Evolutionary conservation across 768 basidiomycete species (phyloP).

Genomic region (Holtermanniella nyarrowii): DNA sequence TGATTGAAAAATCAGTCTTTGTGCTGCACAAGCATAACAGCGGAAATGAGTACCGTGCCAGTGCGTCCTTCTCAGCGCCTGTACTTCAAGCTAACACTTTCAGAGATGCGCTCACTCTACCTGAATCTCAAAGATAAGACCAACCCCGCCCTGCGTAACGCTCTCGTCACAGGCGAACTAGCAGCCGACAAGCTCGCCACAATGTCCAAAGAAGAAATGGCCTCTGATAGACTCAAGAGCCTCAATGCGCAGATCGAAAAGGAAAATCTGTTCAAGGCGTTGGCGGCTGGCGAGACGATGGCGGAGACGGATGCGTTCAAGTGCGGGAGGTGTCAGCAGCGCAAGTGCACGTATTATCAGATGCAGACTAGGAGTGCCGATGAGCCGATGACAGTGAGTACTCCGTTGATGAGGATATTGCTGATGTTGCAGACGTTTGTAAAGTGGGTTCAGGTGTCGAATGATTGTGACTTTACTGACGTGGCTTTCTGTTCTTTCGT

Average conservation of each 20-base stretch:
- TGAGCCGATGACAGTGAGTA: constrained; percentile 90
- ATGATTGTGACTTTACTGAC: not conserved
- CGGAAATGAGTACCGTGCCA: constrained; percentile 37
- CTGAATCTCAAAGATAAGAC: constrained; percentile 93
- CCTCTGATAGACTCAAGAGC: constrained; percentile 78
- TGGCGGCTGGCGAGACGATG: constrained; percentile 64
- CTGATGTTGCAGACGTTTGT: not conserved
- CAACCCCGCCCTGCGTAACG: constrained; percentile 75
- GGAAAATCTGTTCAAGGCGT: constrained; percentile 80
- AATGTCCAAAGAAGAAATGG: constrained; percentile 90
- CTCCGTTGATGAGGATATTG: not conserved
- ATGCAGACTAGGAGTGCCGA: constrained; percentile 96
- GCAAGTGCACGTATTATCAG: constrained; percentile 69
- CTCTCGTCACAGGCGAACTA: constrained; percentile 73
- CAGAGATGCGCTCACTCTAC: constrained; percentile 74
- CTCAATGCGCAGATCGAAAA: constrained; percentile 70
- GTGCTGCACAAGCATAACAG: constrained; percentile 21
- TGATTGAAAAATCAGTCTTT: constrained; percentile 60
- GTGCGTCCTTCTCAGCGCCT: constrained; percentile 19
- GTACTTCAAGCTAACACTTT: constrained; percentile 44
- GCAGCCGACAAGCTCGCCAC: constrained; percentile 57
- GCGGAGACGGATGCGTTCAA: constrained; percentile 97
- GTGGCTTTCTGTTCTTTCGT: not conserved
- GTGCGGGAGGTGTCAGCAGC: constrained; percentile 87
- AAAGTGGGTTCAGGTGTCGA: not conserved